phyloP scores from a whole-genome alignment of 257 asterid species.

The Paulownia fortunei region DNA sequence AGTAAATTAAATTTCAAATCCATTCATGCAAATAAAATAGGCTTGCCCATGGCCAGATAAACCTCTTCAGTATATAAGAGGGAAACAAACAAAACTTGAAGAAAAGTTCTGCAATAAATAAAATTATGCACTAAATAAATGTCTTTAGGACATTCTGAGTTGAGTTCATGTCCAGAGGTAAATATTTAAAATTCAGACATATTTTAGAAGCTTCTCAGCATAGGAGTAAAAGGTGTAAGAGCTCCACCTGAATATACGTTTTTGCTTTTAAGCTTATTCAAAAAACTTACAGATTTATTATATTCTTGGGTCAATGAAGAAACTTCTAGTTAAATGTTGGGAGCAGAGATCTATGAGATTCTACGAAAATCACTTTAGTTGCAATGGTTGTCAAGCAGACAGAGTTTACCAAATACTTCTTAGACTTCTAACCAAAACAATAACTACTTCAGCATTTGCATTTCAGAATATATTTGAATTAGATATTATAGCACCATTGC shows the following conservation, averaged over 20 bases:
- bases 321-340: not conserved
- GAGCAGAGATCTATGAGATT: not conserved
- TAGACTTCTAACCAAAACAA: not conserved
- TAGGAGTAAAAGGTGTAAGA: not conserved
- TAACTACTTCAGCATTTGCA: not conserved
- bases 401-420: not conserved
- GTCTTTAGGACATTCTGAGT: not conserved
- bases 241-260: not conserved
- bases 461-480: not conserved
- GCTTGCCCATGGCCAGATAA: not conserved
- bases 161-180: not conserved
- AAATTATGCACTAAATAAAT: not conserved
- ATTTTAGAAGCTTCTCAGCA: not conserved
- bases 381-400: not conserved
- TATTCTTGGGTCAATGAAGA: not conserved
- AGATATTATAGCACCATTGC: not conserved
- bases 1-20: not conserved
- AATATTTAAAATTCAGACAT: not conserved
- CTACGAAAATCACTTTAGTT: not conserved
- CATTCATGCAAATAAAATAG: not conserved
- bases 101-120: constrained; percentile 7
- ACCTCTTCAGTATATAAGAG: not conserved
- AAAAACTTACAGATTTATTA: not conserved
- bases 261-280: not conserved
- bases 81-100: not conserved